Evolutionary conservation across 331 rosid species (phyloP).

Genomic region (Malus hybrid): DNA sequence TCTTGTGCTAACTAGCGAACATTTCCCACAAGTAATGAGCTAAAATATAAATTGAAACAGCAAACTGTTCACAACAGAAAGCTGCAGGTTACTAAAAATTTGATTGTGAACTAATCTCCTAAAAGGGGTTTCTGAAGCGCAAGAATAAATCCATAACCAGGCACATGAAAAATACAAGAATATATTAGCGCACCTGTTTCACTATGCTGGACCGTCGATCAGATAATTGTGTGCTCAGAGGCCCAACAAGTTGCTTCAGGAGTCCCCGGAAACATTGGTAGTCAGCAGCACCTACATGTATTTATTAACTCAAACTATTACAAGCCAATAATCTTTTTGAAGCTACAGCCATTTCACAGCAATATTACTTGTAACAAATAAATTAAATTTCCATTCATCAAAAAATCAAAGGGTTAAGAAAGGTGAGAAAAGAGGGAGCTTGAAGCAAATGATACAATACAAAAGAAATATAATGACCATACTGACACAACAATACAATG

Average conservation of each 20-base stretch:
- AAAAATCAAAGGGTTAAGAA: neutral
- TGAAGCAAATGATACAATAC: neutral
- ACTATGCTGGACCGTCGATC: conserved; percentile 97
- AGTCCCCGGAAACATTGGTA: conserved; percentile 88
- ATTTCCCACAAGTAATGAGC: neutral
- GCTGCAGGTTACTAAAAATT: neutral
- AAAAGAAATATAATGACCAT: neutral
- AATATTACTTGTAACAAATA: neutral
- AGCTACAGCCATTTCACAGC: neutral
- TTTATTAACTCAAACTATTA: neutral
- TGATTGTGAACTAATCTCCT: neutral
- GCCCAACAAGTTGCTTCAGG: conserved; percentile 92
- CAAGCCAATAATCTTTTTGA: neutral
- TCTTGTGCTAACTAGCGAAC: neutral
- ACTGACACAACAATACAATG: neutral
- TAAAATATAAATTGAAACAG: neutral
- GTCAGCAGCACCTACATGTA: conserved; percentile 67
- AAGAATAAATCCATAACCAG: conserved; percentile 1
- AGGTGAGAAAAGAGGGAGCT: neutral
- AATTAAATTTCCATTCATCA: neutral
- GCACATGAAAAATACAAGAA: conserved; percentile 4
- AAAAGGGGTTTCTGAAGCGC: neutral
- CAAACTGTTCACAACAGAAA: neutral
- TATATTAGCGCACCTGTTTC: conserved; percentile 65
- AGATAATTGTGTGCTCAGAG: conserved; percentile 83